A percentile compares a stretch with the other conserved stretches of the same genome.
phyloP scores from a whole-genome alignment of 2,329 filamentous ascomycete species.

The Fusarium oligoseptatum region DNA sequence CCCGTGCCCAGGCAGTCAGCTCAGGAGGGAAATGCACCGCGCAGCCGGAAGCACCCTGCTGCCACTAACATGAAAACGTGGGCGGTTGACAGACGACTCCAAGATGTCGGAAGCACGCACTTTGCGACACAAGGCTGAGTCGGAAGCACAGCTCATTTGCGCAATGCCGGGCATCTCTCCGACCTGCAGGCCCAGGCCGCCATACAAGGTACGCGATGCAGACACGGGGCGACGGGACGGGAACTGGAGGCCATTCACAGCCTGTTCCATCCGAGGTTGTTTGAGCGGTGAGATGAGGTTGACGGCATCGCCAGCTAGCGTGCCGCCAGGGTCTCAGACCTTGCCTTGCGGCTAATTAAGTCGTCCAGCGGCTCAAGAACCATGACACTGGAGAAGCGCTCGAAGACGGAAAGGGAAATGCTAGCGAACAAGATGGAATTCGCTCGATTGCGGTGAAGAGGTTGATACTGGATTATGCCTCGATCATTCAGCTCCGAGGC shows the following conservation, averaged over 20 bases:
- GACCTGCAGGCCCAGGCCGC: constrained; percentile 6
- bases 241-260: constrained; percentile 32
- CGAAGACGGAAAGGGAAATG: constrained; percentile 11
- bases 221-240: constrained; percentile 20
- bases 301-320: constrained; percentile 35
- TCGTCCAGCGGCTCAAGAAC: constrained; percentile 24
- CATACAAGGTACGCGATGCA: constrained; percentile 26
- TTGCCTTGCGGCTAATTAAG: constrained; percentile 36
- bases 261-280: constrained; percentile 22
- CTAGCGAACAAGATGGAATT: constrained; percentile 21
- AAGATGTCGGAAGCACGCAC: constrained; percentile 5
- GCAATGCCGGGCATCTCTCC: constrained; percentile 5
- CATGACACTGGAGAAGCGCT: constrained; percentile 20
- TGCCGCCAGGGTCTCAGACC: constrained; percentile 31
- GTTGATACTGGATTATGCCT: constrained; percentile 4
- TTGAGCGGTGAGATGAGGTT: constrained; percentile 42
- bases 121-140: constrained; percentile 11
- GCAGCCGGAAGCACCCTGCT: not conserved
- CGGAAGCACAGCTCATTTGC: constrained; percentile 19
- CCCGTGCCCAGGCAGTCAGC: constrained; percentile 12
- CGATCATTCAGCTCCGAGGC: not conserved
- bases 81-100: constrained; percentile 1
- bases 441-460: constrained; percentile 8
- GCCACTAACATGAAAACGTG: constrained; percentile 10
- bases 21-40: not conserved